Evolutionary conservation across 192 early-diverging fungal species (phyloP), one percentile per base, ranked within the genome.

Genomic region (Coemansia sp.): DNA sequence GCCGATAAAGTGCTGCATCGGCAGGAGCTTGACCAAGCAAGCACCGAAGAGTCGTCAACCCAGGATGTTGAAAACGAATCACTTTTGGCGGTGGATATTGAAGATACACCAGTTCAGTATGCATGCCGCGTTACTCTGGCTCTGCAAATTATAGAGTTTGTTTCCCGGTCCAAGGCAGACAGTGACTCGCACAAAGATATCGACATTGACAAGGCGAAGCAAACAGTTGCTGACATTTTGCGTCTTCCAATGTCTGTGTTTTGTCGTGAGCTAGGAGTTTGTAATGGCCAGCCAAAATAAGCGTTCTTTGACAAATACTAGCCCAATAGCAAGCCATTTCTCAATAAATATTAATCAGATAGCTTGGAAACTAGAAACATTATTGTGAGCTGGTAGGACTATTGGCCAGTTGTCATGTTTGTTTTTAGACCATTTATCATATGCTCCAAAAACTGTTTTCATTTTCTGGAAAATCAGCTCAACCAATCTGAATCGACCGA

Each of bases 41-140:
- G 53, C 24, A 17, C 53, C 14, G 2, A 3, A 14, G 53, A 55
- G 8, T 38, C 35, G 2, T 25, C 62, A 2, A 37, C 14, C 19
- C 32, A 45, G 15, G 25, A 32, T 27, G 12, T 32, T 12, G 60
- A 62, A 15, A 35, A 37, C 12, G 71, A 70, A 15, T 37, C 65
- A 11, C 21, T 69, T 23, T 45, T 74, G 38, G 72, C 65, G 3
- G 72, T 79, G 25, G 77, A 73, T 10, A 79, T 80, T 45, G 77
- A 80, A 56, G 77, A 80, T n/a, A 80, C 77, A 10, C 77, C 77
- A 15, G 72, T 80, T 19, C 77, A 80, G 50, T 75, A 80, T 43
- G 72, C 77, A 14, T 80, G 77, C 47, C 77, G 77, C 5, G 62
- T 67, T 5, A 74, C 69, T n/a, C 59, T 80, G 58, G 77, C 77